Evolutionary conservation across 768 basidiomycete genomes (phyloP), one percentile per base, ranked within the genome.

Genomic region (Boletus eberwhitei): DNA sequence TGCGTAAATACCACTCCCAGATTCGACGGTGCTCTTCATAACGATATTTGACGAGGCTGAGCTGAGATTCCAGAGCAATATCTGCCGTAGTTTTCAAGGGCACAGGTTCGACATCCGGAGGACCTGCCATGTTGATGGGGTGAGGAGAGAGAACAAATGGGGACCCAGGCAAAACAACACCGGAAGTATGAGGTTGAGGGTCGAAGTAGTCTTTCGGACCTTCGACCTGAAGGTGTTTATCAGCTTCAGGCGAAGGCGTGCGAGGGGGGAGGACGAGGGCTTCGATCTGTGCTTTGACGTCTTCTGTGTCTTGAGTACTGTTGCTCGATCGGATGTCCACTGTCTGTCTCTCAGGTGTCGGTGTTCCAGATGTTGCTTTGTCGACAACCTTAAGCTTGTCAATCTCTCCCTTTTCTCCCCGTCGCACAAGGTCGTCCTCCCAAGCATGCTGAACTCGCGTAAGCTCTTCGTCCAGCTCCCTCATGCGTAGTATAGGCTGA

Each of bases 1-100:
- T 90, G 47, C 90, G 83, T 12, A 90, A 74, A 65, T 96, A 96
- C 94, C 93, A 97, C 63, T 93, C 90, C 94, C 95, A 98, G 29
- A 96, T 83, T 40, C 90, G 85, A 36, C 88, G 81, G 59, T 92
- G 88, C 61, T 96, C 93, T 60, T 88, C 87, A 52, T 94, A 90
- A 59, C 87, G 86, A 77, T 85, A 87, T 66, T 88, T 85, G 37
- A 90, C 73, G 36, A 84, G 75, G 44, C 79, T 81, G 38, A 89
- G 81, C 19, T 77, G 80, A 64, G 90, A 92, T 64, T 94, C 87
- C 36, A 85, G 73, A 12, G 78, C 72, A 45, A 97, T 91, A 61
- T 94, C 90, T 29, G 80, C 74, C 2, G 75, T 72, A 0, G 84
- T 83, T 63, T 85, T 90, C 36, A 88, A 58, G 2, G 75, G 67